Conservation (phyloP, 2,329 filamentous ascomycete species). For the Trichoderma arundinaceum region DNA sequence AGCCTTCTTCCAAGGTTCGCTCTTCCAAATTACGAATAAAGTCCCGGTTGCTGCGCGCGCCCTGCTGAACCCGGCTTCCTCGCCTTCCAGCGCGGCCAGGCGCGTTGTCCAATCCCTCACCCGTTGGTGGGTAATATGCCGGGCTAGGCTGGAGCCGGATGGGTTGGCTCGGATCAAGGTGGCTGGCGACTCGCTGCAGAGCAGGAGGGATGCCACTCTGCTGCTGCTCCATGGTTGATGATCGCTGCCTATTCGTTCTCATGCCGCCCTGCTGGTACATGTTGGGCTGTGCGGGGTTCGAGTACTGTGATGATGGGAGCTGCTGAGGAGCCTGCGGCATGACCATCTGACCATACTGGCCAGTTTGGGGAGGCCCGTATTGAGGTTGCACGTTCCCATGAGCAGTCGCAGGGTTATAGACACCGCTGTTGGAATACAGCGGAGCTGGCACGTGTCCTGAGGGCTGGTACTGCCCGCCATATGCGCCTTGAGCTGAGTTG, state of each 20-base stretch:
- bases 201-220: constrained; percentile 90
- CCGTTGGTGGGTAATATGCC: constrained; percentile 93
- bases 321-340: constrained; percentile 72
- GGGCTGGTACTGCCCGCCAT: constrained; percentile 59
- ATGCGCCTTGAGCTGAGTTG: constrained; percentile 69
- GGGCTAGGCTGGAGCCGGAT: constrained; percentile 94
- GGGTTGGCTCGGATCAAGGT: constrained; percentile 91
- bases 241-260: constrained; percentile 80
- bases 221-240: constrained; percentile 95
- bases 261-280: constrained; percentile 70
- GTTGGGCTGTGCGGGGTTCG: constrained; percentile 54
- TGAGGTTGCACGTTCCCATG: constrained; percentile 66
- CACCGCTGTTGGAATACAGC: constrained; percentile 81
- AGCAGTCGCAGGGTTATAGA: constrained; percentile 69
- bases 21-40: constrained; percentile 96
- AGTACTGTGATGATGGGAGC: constrained; percentile 69
- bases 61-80: constrained; percentile 72
- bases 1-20: constrained; percentile 90
- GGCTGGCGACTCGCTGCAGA: constrained; percentile 92
- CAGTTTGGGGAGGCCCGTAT: constrained; percentile 71
- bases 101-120: constrained; percentile 73
- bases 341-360: constrained; percentile 74
- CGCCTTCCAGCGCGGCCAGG: constrained; percentile 68
- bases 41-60: constrained; percentile 71
- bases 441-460: constrained; percentile 60